phyloP scores from a whole-genome alignment of 306 rosid genomes.

The Myrica gale region DNA sequence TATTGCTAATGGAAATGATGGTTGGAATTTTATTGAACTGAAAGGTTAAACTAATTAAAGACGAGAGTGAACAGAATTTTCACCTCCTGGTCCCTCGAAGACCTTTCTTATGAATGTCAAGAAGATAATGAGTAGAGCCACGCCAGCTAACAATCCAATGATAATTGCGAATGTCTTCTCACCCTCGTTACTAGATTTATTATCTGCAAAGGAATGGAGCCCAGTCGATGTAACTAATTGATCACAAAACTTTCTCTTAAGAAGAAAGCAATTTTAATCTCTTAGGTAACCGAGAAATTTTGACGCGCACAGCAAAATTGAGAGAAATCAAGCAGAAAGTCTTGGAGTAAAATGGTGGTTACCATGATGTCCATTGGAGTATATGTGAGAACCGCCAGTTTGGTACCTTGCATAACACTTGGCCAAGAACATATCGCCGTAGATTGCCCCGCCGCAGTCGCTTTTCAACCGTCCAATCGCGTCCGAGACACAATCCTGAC shows the following conservation, averaged over 20 bases:
- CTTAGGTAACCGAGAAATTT: too few species aligned
- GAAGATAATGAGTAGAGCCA: constrained; percentile 74
- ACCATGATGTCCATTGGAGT: constrained; percentile 55
- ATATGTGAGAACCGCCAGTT: constrained; percentile 42
- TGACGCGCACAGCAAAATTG: too few species aligned
- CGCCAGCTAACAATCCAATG: constrained; percentile 81
- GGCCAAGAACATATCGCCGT: constrained; percentile 70
- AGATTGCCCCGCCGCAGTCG: constrained; percentile 57
- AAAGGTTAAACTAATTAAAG: background rate
- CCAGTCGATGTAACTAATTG: background rate
- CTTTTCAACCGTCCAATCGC: constrained; percentile 63
- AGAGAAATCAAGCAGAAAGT: too few species aligned
- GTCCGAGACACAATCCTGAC: constrained; percentile 65
- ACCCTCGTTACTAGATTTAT: constrained; percentile 46
- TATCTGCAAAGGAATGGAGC: constrained; percentile 34
- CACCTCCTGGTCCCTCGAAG: constrained; percentile 46
- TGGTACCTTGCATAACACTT: constrained; percentile 77
- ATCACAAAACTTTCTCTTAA: background rate
- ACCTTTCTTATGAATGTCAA: constrained; percentile 65
- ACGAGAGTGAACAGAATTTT: background rate
- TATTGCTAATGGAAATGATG: background rate
- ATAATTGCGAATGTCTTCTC: constrained; percentile 93
- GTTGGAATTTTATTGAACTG: background rate
- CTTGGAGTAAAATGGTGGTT: constrained; percentile 18
- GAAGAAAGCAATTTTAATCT: background rate